A percentile compares a stretch with the other conserved stretches of the same genome.
Evolutionary conservation across 2,329 filamentous ascomycete genomes (phyloP).

Genomic region (Pyrenochaeta sp.): DNA sequence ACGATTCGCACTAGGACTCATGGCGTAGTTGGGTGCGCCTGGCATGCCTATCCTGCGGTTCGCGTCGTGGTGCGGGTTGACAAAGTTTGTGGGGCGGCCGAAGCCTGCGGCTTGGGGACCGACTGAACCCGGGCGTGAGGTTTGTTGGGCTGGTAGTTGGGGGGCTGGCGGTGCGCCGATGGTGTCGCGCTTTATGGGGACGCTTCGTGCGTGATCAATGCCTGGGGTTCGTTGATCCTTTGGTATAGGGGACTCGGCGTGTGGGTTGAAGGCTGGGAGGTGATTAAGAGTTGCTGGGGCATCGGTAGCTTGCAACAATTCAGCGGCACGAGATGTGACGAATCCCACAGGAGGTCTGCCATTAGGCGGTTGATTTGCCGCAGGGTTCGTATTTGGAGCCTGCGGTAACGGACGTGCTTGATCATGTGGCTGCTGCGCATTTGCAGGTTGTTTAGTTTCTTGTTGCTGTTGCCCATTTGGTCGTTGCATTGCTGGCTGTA

Average conservation of each 20-base stretch:
- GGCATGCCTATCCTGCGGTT: slow-evolving; percentile 60
- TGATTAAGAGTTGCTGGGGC: slow-evolving; percentile 35
- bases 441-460: slow-evolving; percentile 23
- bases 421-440: slow-evolving; percentile 25
- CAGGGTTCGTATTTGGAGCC: slow-evolving; percentile 14
- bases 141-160: slow-evolving; percentile 15
- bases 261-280: slow-evolving; percentile 56
- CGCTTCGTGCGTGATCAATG: slow-evolving; percentile 80
- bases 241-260: slow-evolving; percentile 70
- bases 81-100: slow-evolving; percentile 50
- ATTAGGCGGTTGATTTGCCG: slow-evolving; percentile 21
- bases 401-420: slow-evolving; percentile 22
- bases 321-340: slow-evolving; percentile 54
- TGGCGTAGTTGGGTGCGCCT: slow-evolving; percentile 37
- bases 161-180: slow-evolving; percentile 29
- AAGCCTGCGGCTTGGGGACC: slow-evolving; percentile 16
- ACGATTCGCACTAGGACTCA: slow-evolving; percentile 54
- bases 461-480: slow-evolving; percentile 28
- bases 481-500: slow-evolving; percentile 28
- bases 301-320: slow-evolving; percentile 47
- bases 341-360: slow-evolving; percentile 52
- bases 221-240: slow-evolving; percentile 81
- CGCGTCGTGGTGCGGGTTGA: slow-evolving; percentile 57
- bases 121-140: slow-evolving; percentile 16
- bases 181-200: slow-evolving; percentile 68